Evolutionary conservation across 108 stramenopile genomes (phyloP).

Genomic region (Bacterosira constricta): DNA sequence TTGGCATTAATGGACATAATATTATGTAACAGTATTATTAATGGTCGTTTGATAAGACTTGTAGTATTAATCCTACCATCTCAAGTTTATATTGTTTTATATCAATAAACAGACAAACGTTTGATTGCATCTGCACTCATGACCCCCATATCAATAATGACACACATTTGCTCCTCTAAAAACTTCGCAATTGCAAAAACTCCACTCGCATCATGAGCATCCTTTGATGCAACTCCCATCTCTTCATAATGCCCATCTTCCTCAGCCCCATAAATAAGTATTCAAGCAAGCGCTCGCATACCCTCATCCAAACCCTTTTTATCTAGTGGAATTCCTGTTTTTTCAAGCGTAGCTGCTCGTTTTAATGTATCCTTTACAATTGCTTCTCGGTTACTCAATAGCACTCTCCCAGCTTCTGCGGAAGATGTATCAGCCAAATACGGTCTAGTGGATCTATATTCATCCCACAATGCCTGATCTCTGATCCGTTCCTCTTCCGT

Average conservation of each 20-base stretch:
- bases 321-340: conserved; percentile 11
- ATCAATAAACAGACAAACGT: conserved; percentile 9
- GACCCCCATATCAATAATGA: conserved; percentile 71
- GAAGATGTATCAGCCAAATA: conserved; percentile 45
- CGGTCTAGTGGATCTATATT: conserved; percentile 36
- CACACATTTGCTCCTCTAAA: conserved; percentile 68
- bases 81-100: neutral
- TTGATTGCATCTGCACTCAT: conserved; percentile 61
- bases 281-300: conserved; percentile 38
- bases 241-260: conserved; percentile 25
- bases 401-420: conserved; percentile 54
- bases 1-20: conserved; percentile 65
- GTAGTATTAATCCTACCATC: neutral
- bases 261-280: conserved; percentile 34
- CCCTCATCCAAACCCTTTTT: conserved; percentile 40
- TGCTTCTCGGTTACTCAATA: conserved; percentile 53
- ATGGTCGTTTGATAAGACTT: neutral
- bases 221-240: conserved; percentile 9
- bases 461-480: conserved; percentile 47
- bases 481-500: conserved; percentile 23
- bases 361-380: conserved; percentile 56
- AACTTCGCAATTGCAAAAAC: conserved; percentile 49
- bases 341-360: conserved; percentile 5
- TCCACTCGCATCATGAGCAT: conserved; percentile 5
- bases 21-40: neutral